phyloP scores from a whole-genome alignment of 2,329 filamentous ascomycete genomes.

The Fusarium palustre region DNA sequence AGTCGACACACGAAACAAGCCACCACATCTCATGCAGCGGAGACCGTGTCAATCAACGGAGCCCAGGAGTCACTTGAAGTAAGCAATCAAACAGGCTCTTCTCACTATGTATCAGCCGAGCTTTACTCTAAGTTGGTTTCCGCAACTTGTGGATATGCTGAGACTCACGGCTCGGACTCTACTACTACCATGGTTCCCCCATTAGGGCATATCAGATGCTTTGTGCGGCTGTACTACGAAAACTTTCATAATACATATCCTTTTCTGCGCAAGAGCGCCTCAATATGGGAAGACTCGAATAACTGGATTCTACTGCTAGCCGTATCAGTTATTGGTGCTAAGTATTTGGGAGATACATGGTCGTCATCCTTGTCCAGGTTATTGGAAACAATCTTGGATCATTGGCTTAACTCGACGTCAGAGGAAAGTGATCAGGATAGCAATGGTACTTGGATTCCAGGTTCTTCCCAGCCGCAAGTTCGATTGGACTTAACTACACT shows the following conservation, averaged over 20 bases:
- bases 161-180: neutral
- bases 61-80: neutral
- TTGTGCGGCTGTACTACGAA: slow-evolving; percentile 29
- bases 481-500: slow-evolving; percentile 8
- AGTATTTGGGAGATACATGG: slow-evolving; percentile 10
- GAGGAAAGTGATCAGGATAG: neutral
- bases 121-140: slow-evolving; percentile 4
- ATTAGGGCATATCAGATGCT: slow-evolving; percentile 13
- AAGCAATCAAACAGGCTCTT: neutral
- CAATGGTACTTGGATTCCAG: slow-evolving; percentile 2
- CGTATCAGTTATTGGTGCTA: slow-evolving; percentile 14
- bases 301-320: slow-evolving; percentile 15
- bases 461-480: neutral
- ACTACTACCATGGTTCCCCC: slow-evolving; percentile 5
- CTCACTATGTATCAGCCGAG: neutral
- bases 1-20: neutral
- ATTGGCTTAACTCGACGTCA: neutral
- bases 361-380: slow-evolving; percentile 5
- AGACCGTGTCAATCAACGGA: neutral
- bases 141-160: neutral
- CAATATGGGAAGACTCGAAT: neutral
- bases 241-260: slow-evolving; percentile 34
- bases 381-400: slow-evolving; percentile 1
- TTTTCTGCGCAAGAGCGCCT: slow-evolving; percentile 20
- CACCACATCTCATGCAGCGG: neutral